These are phyloP conservation scores for Arthrobotrys sphaeroides DNA, from an alignment of 2,329 filamentous ascomycete species.

Conservation along the genomic window DNA sequence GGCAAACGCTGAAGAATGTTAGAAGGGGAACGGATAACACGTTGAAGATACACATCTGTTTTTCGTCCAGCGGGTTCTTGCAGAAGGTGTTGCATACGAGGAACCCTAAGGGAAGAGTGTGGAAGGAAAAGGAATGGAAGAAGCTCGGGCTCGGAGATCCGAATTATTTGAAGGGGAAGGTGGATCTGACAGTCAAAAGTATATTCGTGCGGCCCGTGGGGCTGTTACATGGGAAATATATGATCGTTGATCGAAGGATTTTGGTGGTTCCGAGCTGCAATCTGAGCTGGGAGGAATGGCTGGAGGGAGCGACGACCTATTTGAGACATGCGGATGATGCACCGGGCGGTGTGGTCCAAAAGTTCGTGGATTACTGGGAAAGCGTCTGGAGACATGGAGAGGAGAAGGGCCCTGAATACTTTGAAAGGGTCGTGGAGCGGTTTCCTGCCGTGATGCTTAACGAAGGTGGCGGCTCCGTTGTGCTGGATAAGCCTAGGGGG, in stretches of 20 bases:
- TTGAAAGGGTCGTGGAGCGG: conserved; percentile 6
- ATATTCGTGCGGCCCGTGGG: conserved; percentile 82
- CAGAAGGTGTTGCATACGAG: conserved; percentile 79
- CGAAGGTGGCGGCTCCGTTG: conserved; percentile 35
- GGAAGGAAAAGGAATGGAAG: conserved; percentile 70
- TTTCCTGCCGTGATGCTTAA: conserved; percentile 28
- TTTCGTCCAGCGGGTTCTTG: conserved; percentile 76
- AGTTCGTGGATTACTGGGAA: conserved; percentile 74
- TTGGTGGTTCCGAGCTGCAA: conserved; percentile 83
- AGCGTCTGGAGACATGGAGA: conserved; percentile 70
- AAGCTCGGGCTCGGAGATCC: conserved; percentile 72
- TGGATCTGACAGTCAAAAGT: conserved; percentile 77
- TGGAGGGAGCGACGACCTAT: conserved; percentile 78
- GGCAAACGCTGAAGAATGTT: conserved; percentile 61
- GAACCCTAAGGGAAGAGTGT: conserved; percentile 63
- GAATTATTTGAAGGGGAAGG: conserved; percentile 66
- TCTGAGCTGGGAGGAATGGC: conserved; percentile 87
- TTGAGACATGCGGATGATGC: conserved; percentile 62
- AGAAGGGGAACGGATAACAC: conserved; percentile 57
- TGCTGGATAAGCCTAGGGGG: conserved; percentile 21
- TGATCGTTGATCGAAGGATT: conserved; percentile 74
- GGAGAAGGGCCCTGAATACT: conserved; percentile 31
- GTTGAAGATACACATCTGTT: conserved; percentile 75
- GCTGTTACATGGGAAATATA: conserved; percentile 88
- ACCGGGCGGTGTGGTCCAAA: conserved; percentile 64